phyloP scores from a whole-genome alignment of 257 asterid species.

The Ehretia macrophylla region DNA sequence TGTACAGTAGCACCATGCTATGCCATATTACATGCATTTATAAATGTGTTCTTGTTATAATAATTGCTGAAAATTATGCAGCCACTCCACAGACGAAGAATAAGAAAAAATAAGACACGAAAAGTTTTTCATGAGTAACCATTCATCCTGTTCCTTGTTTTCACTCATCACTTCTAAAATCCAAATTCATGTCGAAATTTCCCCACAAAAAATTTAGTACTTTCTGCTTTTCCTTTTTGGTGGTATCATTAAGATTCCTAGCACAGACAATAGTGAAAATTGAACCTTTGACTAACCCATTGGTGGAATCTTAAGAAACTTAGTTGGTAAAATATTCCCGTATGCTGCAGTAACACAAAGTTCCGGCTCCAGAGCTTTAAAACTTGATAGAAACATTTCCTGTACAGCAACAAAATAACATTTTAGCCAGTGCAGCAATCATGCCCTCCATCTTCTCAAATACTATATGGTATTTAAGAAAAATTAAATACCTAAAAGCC shows the following conservation, averaged over 20 bases:
- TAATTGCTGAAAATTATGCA: too few species aligned
- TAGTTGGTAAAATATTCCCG: conserved; percentile 86
- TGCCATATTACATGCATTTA: too few species aligned
- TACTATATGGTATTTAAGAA: background rate
- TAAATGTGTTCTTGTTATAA: too few species aligned
- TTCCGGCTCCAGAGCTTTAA: conserved; percentile 77
- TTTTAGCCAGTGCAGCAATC: background rate
- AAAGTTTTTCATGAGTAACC: too few species aligned
- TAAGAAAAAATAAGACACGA: too few species aligned
- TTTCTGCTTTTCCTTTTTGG: background rate
- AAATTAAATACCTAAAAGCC: background rate
- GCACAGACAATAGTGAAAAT: background rate
- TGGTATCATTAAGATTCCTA: background rate
- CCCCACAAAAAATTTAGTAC: too few species aligned
- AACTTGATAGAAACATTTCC: conserved; percentile 66
- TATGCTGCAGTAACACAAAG: conserved; percentile 97
- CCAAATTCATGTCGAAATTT: too few species aligned
- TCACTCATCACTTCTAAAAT: too few species aligned
- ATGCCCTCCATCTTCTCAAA: background rate
- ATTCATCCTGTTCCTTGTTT: too few species aligned
- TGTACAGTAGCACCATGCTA: too few species aligned
- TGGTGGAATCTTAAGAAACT: conserved; percentile 77
- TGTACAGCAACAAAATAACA: conserved; percentile 21
- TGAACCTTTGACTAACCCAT: conserved; percentile 58
- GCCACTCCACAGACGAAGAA: too few species aligned